Evolutionary conservation across 2,329 filamentous ascomycete species (phyloP).

Genomic region (Sphaerulina musiva): DNA sequence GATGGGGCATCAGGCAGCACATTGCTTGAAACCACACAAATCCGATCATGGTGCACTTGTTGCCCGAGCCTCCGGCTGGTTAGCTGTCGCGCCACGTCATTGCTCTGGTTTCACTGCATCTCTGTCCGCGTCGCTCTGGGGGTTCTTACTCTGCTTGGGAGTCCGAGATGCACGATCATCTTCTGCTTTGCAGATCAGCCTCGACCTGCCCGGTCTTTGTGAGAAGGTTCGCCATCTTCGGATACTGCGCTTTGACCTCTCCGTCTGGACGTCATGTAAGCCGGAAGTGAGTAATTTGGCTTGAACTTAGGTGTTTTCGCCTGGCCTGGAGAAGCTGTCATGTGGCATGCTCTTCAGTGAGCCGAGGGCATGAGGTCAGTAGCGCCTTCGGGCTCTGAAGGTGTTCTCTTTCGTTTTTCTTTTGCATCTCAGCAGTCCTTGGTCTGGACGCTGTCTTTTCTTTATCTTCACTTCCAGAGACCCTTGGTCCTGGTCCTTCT

Average conservation of each 20-base stretch:
- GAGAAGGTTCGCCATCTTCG: neutral
- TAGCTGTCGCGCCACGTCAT: too few species aligned
- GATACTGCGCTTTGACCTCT: neutral
- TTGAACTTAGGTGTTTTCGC: too few species aligned
- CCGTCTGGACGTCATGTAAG: neutral
- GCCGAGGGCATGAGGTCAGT: neutral
- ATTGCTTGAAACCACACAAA: neutral
- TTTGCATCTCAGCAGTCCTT: neutral
- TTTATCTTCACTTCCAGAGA: neutral
- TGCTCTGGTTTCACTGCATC: neutral
- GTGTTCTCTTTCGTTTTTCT: neutral
- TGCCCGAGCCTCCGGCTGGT: neutral
- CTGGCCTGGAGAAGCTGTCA: neutral
- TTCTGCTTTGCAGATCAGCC: neutral
- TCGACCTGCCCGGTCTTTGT: too few species aligned
- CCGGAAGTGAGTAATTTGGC: neutral
- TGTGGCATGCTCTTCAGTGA: neutral
- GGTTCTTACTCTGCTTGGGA: neutral
- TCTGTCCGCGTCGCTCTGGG: neutral
- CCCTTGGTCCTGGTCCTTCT: too few species aligned
- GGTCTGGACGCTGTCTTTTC: neutral
- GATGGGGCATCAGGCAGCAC: too few species aligned
- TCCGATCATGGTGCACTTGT: neutral
- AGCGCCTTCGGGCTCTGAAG: neutral
- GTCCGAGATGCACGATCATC: neutral